These are phyloP conservation scores for Haplosporangium sp. DNA, from an alignment of 371 early-diverging fungal species.

Conservation along the genomic window DNA sequence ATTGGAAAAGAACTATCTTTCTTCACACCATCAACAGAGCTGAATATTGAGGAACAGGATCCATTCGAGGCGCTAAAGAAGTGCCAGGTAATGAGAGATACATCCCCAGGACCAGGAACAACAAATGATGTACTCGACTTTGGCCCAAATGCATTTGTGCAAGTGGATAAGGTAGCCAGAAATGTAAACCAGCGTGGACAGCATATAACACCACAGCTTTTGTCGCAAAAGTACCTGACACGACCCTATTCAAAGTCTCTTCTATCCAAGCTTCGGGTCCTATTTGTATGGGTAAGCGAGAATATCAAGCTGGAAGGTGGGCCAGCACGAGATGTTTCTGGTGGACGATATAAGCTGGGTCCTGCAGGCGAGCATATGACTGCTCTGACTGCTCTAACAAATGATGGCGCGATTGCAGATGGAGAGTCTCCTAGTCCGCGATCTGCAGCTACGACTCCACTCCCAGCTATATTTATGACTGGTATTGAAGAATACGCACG, in stretches of 20 bases:
- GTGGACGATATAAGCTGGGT: slow-evolving; percentile 47
- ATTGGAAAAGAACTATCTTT: slow-evolving; percentile 21
- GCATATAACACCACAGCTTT: slow-evolving; percentile 61
- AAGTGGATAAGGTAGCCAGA: slow-evolving; percentile 66
- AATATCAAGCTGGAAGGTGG: slow-evolving; percentile 62
- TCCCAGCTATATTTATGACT: slow-evolving; percentile 23
- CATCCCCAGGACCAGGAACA: not conserved
- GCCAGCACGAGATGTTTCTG: slow-evolving; percentile 46
- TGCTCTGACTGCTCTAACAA: slow-evolving; percentile 3
- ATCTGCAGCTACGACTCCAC: slow-evolving; percentile 1
- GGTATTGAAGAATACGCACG: slow-evolving; percentile 43
- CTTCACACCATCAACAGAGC: slow-evolving; percentile 1
- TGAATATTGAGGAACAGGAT: slow-evolving; percentile 13
- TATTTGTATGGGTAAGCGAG: slow-evolving; percentile 70
- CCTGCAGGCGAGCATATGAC: slow-evolving; percentile 34
- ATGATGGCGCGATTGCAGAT: not conserved
- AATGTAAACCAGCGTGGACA: slow-evolving; percentile 68
- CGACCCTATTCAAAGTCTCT: slow-evolving; percentile 64
- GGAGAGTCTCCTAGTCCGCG: slow-evolving; percentile 20
- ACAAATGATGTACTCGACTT: slow-evolving; percentile 18
- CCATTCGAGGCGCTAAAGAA: slow-evolving; percentile 30
- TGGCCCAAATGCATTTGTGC: slow-evolving; percentile 55
- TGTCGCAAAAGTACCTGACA: slow-evolving; percentile 66
- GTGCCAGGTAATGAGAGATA: slow-evolving; percentile 37
- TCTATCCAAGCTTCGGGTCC: slow-evolving; percentile 59